These are phyloP conservation scores for Xylaria digitata DNA, from an alignment of 2,329 filamentous ascomycete species.

Conservation along the genomic window DNA sequence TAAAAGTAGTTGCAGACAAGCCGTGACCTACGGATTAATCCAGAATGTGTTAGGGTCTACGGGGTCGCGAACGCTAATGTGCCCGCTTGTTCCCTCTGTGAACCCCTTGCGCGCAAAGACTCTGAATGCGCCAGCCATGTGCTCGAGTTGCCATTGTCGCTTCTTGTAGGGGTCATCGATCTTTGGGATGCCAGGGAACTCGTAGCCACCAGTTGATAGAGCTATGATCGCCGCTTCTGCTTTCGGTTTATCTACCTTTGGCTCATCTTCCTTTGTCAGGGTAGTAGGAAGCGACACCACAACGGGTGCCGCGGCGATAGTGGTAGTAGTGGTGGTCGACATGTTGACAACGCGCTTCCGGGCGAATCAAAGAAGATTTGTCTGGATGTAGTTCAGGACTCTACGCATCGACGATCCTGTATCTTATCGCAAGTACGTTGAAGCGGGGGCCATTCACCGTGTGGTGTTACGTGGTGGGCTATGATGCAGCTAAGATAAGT, in stretches of 20 bases:
- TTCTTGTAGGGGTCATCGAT: conserved; percentile 23
- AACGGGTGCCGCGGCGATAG: no score
- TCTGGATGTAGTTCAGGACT: no score
- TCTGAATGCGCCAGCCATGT: conserved; percentile 68
- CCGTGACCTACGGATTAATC: conserved; percentile 25
- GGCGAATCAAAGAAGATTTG: no score
- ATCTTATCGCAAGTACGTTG: no score
- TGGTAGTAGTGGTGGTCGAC: no score
- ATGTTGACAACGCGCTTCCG: no score
- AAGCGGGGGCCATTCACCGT: no score
- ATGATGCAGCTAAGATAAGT: no score
- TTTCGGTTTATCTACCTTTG: not conserved
- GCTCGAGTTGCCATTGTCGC: conserved; percentile 47
- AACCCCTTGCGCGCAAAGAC: conserved; percentile 69
- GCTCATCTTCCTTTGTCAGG: not conserved
- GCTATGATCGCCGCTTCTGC: not conserved
- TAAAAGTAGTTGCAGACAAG: not conserved
- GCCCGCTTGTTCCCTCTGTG: conserved; percentile 70
- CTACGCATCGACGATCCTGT: no score
- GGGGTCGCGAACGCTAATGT: conserved; percentile 61
- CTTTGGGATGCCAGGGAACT: conserved; percentile 22
- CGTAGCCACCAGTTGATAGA: conserved; percentile 10
- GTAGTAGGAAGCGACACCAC: no score
- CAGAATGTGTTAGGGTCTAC: conserved; percentile 20
- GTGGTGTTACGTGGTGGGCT: no score